A percentile compares a stretch with the other conserved stretches of the same genome.
Evolutionary conservation across 1,139 yeast species (phyloP).

Genomic region (Saccharomyces hybrid): DNA sequence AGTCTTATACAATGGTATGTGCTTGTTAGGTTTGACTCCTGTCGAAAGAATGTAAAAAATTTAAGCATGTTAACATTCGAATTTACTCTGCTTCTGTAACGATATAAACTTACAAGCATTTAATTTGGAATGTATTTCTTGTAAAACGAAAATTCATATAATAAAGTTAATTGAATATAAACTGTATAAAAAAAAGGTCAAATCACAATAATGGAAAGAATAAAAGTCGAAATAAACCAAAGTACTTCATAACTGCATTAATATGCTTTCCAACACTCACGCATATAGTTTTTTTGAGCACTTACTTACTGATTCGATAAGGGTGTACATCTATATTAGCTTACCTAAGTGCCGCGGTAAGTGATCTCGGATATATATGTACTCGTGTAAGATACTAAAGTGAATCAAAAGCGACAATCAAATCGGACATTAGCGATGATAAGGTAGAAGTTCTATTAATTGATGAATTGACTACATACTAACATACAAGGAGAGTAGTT

Average conservation of each 20-base stretch:
- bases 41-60: constrained; percentile 84
- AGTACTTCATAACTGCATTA: constrained; percentile 34
- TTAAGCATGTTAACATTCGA: not conserved
- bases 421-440: not conserved
- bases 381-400: not conserved
- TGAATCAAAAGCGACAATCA: not conserved
- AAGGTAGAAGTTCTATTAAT: not conserved
- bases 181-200: not conserved
- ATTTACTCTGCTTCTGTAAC: not conserved
- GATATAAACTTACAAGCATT: not conserved
- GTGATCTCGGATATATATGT: not conserved
- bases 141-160: not conserved
- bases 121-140: not conserved
- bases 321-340: not conserved
- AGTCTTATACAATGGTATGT: constrained; percentile 87
- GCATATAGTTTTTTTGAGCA: not conserved
- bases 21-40: constrained; percentile 85
- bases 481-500: not conserved
- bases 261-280: not conserved
- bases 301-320: not conserved
- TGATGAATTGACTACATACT: not conserved
- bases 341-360: not conserved
- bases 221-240: not conserved
- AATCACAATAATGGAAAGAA: not conserved
- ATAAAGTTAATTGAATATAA: not conserved